These are phyloP conservation scores for Plasmodium gonderi DNA, from an alignment of 169 alveolate species.

Conservation along the genomic window DNA sequence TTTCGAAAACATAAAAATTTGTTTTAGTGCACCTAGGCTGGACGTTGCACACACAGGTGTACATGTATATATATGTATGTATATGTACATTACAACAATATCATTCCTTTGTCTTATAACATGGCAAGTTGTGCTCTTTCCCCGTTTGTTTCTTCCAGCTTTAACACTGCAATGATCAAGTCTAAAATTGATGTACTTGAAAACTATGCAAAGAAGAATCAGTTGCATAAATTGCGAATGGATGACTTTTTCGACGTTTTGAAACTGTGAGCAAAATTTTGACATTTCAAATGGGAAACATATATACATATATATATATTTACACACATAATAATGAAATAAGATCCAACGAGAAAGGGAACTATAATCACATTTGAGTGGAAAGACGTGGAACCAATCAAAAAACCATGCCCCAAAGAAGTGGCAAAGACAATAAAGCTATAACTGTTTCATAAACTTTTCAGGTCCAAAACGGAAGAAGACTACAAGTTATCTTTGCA, in stretches of 20 bases:
- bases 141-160: constrained; percentile 16
- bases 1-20: not conserved
- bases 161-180: constrained; percentile 71
- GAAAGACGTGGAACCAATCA: not conserved
- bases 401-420: not conserved
- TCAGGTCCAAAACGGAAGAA: constrained; percentile 71
- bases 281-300: not conserved
- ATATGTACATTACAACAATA: not conserved
- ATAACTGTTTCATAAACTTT: not conserved
- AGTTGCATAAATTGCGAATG: constrained; percentile 63
- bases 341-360: not conserved
- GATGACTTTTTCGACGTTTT: constrained; percentile 62
- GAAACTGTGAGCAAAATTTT: constrained; percentile 28
- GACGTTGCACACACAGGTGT: not conserved
- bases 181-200: constrained; percentile 65
- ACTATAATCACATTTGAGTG: not conserved
- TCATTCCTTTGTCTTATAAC: not conserved
- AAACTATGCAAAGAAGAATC: constrained; percentile 73
- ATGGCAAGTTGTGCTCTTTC: too few relatives aligned
- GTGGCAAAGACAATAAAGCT: not conserved
- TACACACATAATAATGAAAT: too few relatives aligned
- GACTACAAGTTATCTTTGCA: constrained; percentile 70
- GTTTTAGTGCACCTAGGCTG: not conserved
- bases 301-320: too few relatives aligned
- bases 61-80: not conserved